Base-by-base conservation (phyloP, 1,284 basidiomycete genomes). In the Leccinum pallidistipes region DNA sequence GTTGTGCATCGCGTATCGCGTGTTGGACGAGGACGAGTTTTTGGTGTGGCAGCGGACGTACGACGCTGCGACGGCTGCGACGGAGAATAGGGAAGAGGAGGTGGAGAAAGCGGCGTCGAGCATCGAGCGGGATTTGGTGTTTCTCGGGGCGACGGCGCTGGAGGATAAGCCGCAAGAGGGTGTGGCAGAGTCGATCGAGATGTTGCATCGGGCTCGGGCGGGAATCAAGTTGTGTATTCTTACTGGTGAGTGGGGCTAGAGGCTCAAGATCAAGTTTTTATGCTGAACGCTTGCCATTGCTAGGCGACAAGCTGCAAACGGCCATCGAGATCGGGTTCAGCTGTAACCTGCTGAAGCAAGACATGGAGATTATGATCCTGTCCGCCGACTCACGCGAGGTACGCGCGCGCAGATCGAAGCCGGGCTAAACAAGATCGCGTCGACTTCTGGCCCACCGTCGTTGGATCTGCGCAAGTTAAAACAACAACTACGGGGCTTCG, bases 171-270 rank as follows among this genome's bases (percentile, higher is more conserved):
- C 98, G 64, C 97, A 99, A 75, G 94, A 92, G 69, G 96, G 97
- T 31, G 96, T 99, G 1, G 97, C 97, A 0, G 95, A 97, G 63
- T 91, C 97, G 0, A 98, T 99, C 68, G 94, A 95, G 68, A 91
- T 84, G 62, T 80, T 99, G 18, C 96, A 98, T 72, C 81, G 85
- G 49, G 97, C 96, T 72, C 81, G 85, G 49, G 97, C 96, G 0
- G 96, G 96, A 8, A 98, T 99, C 81, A 98, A 98, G 78, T 78
- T 99, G 3, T 99, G 97, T 96, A 95, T 96, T 73, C 78, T 96
- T 60, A 96, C 94, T 36, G 91, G 90, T 88, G 61, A 58, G 55
- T 27, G 55, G 21, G 43, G 18, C 18, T 6, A 21, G 18, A 45
- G 10, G 11, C 18, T 7, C 10, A 11, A 45, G 2, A 11, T 3